phyloP scores from a whole-genome alignment of 176 grass and related monocot species.

The Lolium multiflorum region DNA sequence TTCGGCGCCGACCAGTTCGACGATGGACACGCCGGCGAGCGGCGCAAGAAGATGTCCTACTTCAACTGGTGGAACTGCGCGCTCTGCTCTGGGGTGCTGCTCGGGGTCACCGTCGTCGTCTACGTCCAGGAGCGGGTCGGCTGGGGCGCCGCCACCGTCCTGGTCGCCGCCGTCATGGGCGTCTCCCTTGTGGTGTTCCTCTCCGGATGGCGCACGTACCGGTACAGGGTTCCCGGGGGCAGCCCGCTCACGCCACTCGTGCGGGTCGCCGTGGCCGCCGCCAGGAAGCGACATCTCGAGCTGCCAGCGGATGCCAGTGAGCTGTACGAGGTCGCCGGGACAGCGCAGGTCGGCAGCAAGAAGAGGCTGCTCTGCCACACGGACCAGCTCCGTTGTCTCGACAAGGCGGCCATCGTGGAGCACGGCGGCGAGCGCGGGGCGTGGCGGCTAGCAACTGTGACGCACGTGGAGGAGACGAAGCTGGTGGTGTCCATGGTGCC shows the following conservation, averaged over 20 bases:
- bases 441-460: slow-evolving; percentile 79
- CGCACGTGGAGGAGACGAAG: slow-evolving; percentile 95
- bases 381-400: slow-evolving; percentile 63
- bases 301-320: slow-evolving; percentile 49
- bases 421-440: slow-evolving; percentile 28
- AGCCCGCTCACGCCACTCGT: slow-evolving; percentile 72
- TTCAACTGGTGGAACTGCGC: slow-evolving; percentile 96
- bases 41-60: slow-evolving; percentile 92
- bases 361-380: slow-evolving; percentile 72
- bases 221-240: slow-evolving; percentile 62
- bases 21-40: slow-evolving; percentile 56
- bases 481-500: slow-evolving; percentile 71
- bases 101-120: slow-evolving; percentile 69
- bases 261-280: slow-evolving; percentile 57
- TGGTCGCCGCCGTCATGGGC: slow-evolving; percentile 62
- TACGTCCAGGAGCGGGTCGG: slow-evolving; percentile 64
- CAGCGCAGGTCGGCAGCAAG: slow-evolving; percentile 26
- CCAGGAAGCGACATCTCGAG: slow-evolving; percentile 59
- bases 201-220: slow-evolving; percentile 50
- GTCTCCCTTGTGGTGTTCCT: slow-evolving; percentile 63
- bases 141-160: slow-evolving; percentile 65
- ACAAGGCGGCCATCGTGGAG: slow-evolving; percentile 86
- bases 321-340: slow-evolving; percentile 53
- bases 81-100: slow-evolving; percentile 62
- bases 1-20: slow-evolving; percentile 97